phyloP scores from a whole-genome alignment of 108 stramenopile genomes.

The Fragilariopsis cylindrus region DNA sequence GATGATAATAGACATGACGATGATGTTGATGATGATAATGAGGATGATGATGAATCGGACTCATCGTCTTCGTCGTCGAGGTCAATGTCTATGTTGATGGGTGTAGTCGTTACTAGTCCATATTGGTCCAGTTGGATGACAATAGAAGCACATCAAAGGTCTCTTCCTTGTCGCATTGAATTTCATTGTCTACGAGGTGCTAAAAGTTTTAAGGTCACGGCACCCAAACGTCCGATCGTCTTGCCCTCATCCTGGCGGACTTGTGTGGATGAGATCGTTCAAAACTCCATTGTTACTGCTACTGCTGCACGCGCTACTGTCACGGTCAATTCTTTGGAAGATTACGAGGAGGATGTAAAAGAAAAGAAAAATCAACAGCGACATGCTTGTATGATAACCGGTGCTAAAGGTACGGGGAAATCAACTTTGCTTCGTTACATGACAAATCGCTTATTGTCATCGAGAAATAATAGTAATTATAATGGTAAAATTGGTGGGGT shows the following conservation, averaged over 20 bases:
- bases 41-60: not conserved
- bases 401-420: conserved; percentile 94
- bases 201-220: conserved; percentile 25
- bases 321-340: conserved; percentile 17
- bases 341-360: not conserved
- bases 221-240: conserved; percentile 29
- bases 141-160: conserved; percentile 4
- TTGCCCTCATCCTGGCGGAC: conserved; percentile 50
- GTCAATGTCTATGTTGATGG: not conserved
- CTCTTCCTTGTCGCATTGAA: conserved; percentile 3
- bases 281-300: not conserved
- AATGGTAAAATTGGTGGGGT: conserved; percentile 25
- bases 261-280: conserved; percentile 42
- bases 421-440: conserved; percentile 81
- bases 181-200: conserved; percentile 30
- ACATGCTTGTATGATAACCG: conserved; percentile 63
- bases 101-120: conserved; percentile 27
- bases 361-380: not conserved
- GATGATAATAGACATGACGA: not conserved
- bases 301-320: not conserved
- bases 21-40: not conserved
- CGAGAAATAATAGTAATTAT: not conserved
- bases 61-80: no score
- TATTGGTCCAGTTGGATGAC: conserved; percentile 50
- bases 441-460: conserved; percentile 72